Percentiles rank a stretch among this genome's conserved stretches.
Evolutionary conservation across 257 asterid genomes (phyloP).

Genomic region (Handroanthus guayacan): DNA sequence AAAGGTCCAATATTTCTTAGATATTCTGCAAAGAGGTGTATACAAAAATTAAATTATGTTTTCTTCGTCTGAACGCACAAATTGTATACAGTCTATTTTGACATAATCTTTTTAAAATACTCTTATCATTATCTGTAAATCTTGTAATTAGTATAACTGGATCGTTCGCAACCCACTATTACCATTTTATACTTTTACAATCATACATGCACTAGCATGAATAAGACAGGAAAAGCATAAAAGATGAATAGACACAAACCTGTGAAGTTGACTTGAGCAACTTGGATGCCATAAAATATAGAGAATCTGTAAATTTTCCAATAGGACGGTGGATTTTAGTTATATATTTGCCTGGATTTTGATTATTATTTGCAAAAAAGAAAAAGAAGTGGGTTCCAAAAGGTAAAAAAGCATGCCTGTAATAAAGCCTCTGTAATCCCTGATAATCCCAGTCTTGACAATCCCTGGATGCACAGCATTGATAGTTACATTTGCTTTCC

Average conservation of each 20-base stretch:
- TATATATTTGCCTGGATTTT: constrained; percentile 26
- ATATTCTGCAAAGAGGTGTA: not conserved
- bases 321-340: constrained; percentile 30
- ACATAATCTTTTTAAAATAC: too few species aligned
- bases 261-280: constrained; percentile 91
- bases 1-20: too few species aligned
- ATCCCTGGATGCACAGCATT: constrained; percentile 96
- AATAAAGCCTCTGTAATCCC: constrained; percentile 92
- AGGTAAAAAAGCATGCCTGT: constrained; percentile 68
- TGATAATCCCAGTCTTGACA: constrained; percentile 89
- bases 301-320: constrained; percentile 64
- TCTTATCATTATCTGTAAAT: too few species aligned
- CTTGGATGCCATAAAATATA: constrained; percentile 89
- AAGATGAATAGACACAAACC: constrained; percentile 64
- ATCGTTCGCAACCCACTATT: too few species aligned
- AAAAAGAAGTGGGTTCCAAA: constrained; percentile 20
- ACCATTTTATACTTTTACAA: too few species aligned
- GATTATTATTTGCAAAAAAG: constrained; percentile 24
- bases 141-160: too few species aligned
- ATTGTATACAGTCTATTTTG: too few species aligned
- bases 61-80: not conserved
- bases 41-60: too few species aligned
- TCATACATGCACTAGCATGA: too few species aligned
- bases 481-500: constrained; percentile 84
- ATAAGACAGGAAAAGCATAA: constrained; percentile 27